Evolutionary conservation across 352 stramenopile genomes (phyloP), one percentile per base, ranked within the genome.

Genomic region (Saprolegnia parasitica): DNA sequence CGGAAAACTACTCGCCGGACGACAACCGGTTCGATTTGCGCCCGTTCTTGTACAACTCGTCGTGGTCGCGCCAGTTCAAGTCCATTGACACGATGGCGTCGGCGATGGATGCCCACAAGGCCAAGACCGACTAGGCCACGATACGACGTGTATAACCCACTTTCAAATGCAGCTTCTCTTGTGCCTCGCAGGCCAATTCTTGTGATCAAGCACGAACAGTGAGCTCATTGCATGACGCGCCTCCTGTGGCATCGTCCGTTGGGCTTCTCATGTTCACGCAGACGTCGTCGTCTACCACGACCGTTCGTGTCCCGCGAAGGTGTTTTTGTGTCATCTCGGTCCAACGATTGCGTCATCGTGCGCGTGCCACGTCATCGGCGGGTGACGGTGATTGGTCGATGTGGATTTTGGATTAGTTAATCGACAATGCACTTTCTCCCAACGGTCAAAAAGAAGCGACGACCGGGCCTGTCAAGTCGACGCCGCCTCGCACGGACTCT

Each of bases 21-120:
- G 97, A 99, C 84, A 99, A 99, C 84, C 93, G 93, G 46, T 99
- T 99, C 77, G 97, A 99, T 78, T 72, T 98, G 70, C 88, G 97
- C 20, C 97, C 91, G 64, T 99, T 99, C 81, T 81, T 99, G 24
- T 99, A 99, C 81, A 98, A 98, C 78, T 78, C 88, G 24, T 82
- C 79, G 70, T 99, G 96, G 96, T 91, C 89, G 57, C 87, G 96
- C 32, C 97, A 99, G 78, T 99, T 99, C 76, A 68, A 75, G 35
- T 87, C 87, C 24, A 98, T 99, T 68, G 96, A 99, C 79, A 76
- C 80, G 61, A 80, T 99, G 55, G 92, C 68, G 10, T 77, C 74
- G 50, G 87, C 86, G 71, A 71, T 93, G 57, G 83, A 93, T 26
- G 20, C 23, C 11, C 32, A 40, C 40, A 70, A 70, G 39, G 63